These are phyloP conservation scores for Chlorella sp. DNA, from an alignment of 139 green algal genomes.

Conservation along the genomic window DNA sequence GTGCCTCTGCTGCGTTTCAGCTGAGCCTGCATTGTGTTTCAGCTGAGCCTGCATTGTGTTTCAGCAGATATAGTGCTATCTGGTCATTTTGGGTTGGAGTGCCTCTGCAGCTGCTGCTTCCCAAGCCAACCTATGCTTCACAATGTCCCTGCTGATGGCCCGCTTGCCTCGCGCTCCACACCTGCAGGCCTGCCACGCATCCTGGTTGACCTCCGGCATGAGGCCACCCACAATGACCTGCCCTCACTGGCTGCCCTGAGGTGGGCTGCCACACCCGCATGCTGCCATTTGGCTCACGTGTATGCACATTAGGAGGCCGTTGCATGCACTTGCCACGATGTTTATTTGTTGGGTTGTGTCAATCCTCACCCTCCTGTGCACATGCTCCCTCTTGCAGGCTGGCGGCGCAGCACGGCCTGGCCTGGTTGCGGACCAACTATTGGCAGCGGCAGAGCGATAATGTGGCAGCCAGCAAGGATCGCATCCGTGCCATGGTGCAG, in stretches of 20 bases:
- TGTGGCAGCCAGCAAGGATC: constrained; percentile 30
- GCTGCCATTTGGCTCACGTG: too few relatives aligned
- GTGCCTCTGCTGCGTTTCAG: too few relatives aligned
- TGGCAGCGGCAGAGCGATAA: constrained; percentile 69
- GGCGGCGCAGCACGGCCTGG: constrained; percentile 64
- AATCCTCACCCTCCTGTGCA: too few relatives aligned
- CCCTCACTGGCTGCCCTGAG: constrained; percentile 73
- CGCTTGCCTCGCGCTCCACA: too few relatives aligned
- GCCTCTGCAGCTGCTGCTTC: background rate
- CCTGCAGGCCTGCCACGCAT: constrained; percentile 73
- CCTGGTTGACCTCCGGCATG: constrained; percentile 84
- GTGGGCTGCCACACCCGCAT: background rate
- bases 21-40: too few relatives aligned
- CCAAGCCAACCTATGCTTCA: too few relatives aligned
- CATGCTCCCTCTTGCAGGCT: background rate
- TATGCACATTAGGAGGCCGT: too few relatives aligned
- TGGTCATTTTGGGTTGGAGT: background rate
- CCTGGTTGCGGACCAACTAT: constrained; percentile 78
- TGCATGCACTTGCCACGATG: too few relatives aligned
- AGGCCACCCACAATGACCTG: constrained; percentile 88
- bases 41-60: too few relatives aligned
- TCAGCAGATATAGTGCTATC: background rate
- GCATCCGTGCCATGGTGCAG: constrained; percentile 45
- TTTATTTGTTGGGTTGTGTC: too few relatives aligned
- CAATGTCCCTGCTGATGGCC: too few relatives aligned